Base-by-base conservation (phyloP, 495 filamentous ascomycete species). In the Jackrogersella multiformis region DNA sequence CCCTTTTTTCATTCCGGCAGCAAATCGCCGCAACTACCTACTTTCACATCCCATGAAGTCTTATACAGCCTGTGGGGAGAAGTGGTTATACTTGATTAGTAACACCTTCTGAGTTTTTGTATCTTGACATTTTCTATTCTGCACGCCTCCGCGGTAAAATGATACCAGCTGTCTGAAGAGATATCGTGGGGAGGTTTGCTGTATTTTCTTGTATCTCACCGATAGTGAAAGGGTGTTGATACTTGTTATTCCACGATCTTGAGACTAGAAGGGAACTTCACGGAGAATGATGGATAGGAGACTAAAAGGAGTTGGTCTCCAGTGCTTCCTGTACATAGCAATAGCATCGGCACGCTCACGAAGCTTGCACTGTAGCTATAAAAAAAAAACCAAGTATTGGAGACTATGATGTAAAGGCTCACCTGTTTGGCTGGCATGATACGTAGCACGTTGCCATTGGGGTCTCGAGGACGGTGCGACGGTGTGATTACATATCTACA, bases 301-400 rank as follows among this genome's bases (percentile, higher is more conserved):
- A 69, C 52, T 69, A 56, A 64, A 64, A 34, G 51, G 64, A 2
- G 42, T n/a, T n/a, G n/a, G n/a, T n/a, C n/a, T n/a, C n/a, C n/a
- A 64, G 55, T 51, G 36, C 59, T 64, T 52, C 51, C 35, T 69
- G 66, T 64, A 69, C 56, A 64, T 64, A 69, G 38, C 56, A 64
- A 69, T 49, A 46, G 38, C 56, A 69, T 61, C 52, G 54, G 20
- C 61, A 39, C 60, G 48, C 38, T 55, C 24, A 42, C 23, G 42
- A 35, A 49, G 63, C 56, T 54, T 53, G 34, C 41, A 46, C 34
- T 55, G 59, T 55, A 55, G 45, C 16, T 45, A 39, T 55, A 34
- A 62, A 51, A 28, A 55, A 46, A 46, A 21, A 55, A 46, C 28
- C 34, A 62, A n/a, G n/a, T n/a, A n/a, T n/a, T 48, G 51, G 53